Conservation (phyloP, 441 rosid genomes). For the Pelargonium australe region DNA sequence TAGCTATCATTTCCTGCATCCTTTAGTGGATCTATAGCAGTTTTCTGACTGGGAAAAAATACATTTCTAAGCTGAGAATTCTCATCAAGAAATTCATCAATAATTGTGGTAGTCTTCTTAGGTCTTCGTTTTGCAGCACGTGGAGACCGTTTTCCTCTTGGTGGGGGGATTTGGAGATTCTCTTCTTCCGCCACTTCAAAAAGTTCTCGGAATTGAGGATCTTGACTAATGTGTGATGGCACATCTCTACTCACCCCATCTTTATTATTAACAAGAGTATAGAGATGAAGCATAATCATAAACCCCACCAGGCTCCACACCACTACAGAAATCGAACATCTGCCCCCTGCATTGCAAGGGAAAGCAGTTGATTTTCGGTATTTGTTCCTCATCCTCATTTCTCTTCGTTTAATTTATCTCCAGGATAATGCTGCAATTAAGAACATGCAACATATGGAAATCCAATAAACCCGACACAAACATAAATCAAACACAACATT, state of each 20-base stretch:
- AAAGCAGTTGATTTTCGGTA: conserved; percentile 60
- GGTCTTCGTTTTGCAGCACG: conserved; percentile 73
- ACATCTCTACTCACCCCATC: conserved; percentile 34
- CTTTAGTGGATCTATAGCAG: conserved; percentile 52
- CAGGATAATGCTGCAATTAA: conserved; percentile 49
- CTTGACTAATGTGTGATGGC: conserved; percentile 34
- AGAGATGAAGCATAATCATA: conserved; percentile 50
- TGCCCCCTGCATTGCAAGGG: conserved; percentile 68
- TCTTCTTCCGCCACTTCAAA: conserved; percentile 72
- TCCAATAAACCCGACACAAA: conserved; percentile 28
- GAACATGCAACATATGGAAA: conserved; percentile 49
- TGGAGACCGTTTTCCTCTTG: conserved; percentile 66
- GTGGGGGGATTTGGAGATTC: conserved; percentile 63
- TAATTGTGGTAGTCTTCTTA: conserved; percentile 51
- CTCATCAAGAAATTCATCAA: conserved; percentile 90
- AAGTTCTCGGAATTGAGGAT: conserved; percentile 41
- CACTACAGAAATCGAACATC: conserved; percentile 47
- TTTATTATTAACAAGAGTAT: conserved; percentile 36
- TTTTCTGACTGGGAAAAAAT: conserved; percentile 67
- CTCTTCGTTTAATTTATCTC: conserved; percentile 38
- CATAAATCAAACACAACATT: conserved; percentile 20
- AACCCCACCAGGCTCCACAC: conserved; percentile 75
- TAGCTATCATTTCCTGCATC: conserved; percentile 47
- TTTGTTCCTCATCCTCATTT: conserved; percentile 73
- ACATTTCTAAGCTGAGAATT: conserved; percentile 61